A percentile compares a stretch with the other conserved stretches of the same genome.
These are phyloP conservation scores for Tripterygium wilfordii DNA, from an alignment of 177 flowering plant species.

Conservation along the genomic window DNA sequence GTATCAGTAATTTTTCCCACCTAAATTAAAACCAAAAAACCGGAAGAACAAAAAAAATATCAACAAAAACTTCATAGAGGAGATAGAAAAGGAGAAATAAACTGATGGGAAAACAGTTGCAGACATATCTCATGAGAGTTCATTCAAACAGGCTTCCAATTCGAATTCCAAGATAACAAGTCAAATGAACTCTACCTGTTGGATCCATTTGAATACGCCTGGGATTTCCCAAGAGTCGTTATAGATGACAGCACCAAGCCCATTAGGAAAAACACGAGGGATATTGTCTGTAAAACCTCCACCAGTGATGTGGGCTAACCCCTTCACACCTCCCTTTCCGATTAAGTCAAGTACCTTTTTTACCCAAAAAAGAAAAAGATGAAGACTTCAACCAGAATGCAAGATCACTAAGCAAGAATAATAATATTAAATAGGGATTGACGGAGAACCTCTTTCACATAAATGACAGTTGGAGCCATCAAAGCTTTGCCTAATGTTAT, in stretches of 20 bases:
- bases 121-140: too few species aligned
- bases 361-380: not conserved
- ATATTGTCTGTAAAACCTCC: constrained; percentile 97
- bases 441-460: constrained; percentile 79
- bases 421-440: too few species aligned
- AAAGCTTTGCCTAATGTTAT: constrained; percentile 71
- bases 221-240: constrained; percentile 71
- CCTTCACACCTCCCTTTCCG: constrained; percentile 84
- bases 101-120: too few species aligned
- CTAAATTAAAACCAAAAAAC: too few species aligned
- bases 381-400: too few species aligned
- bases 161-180: too few species aligned
- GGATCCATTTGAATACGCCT: constrained; percentile 83
- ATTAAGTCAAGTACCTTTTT: constrained; percentile 74
- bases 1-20: too few species aligned
- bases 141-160: too few species aligned
- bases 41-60: too few species aligned
- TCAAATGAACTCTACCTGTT: constrained; percentile 92
- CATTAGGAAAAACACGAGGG: constrained; percentile 85
- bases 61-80: too few species aligned
- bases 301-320: constrained; percentile 93
- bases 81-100: too few species aligned
- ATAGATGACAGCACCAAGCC: constrained; percentile 72
- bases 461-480: constrained; percentile 90
- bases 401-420: too few species aligned